phyloP scores from a whole-genome alignment of 2,329 filamentous ascomycete genomes.

The Lasiodiplodia hormozganensis region DNA sequence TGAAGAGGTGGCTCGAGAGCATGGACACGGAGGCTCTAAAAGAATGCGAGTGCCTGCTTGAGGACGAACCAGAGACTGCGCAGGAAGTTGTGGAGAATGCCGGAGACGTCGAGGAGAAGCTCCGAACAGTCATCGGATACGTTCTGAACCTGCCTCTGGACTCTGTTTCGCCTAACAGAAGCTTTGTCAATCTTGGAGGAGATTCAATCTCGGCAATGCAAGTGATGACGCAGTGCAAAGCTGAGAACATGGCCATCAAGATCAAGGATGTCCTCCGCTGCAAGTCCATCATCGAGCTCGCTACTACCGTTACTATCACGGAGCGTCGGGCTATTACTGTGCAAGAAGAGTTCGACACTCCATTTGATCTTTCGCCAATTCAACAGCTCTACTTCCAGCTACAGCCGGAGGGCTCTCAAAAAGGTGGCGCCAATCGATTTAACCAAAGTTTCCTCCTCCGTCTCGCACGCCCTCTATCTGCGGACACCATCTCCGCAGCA shows the following conservation, averaged over 20 bases:
- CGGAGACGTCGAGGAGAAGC: constrained; percentile 6
- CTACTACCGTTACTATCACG: constrained; percentile 1
- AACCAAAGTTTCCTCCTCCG: constrained; percentile 45
- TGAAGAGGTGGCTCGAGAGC: constrained; percentile 10
- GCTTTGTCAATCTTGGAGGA: constrained; percentile 43
- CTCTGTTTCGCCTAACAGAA: neutral
- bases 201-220: constrained; percentile 47
- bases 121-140: constrained; percentile 6
- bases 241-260: constrained; percentile 6
- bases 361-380: constrained; percentile 43
- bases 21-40: constrained; percentile 10
- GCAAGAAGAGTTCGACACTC: constrained; percentile 40
- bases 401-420: constrained; percentile 37
- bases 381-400: constrained; percentile 43
- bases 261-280: constrained; percentile 15
- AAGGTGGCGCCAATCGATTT: constrained; percentile 38
- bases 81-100: neutral
- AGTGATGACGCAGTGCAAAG: constrained; percentile 8
- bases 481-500: constrained; percentile 37
- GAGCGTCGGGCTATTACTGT: neutral
- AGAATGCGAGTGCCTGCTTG: neutral
- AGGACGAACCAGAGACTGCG: neutral
- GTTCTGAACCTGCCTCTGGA: constrained; percentile 13
- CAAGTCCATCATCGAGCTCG: constrained; percentile 10
- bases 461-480: constrained; percentile 37